Base-by-base conservation (phyloP, 441 rosid species). In the Arabidopsis lyrata region DNA sequence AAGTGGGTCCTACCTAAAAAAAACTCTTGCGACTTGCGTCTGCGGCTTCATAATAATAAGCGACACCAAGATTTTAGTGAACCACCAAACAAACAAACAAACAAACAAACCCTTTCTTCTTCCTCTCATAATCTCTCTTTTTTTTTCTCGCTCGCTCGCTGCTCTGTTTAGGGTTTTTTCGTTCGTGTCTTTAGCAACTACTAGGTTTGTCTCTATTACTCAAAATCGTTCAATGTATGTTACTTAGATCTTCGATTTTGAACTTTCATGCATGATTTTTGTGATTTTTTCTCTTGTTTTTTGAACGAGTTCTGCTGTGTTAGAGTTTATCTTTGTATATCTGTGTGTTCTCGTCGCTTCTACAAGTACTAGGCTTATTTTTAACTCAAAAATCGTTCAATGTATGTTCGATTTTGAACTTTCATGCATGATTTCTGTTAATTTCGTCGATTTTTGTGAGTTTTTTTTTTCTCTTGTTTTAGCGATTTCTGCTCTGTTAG, bases 201-300 rank as follows among this genome's bases (percentile, higher is more conserved):
- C 34, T 22, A 48, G 68, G 75, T 71, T 5, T 20, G 16, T 10
- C 14, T 69, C 5, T 48, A 7, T 12, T 27, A 16, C 31, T 5
- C 3, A 14, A 41, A 60, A 14, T 72, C 54, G 27, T 31, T 18
- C 47, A 61, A 50, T 39, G 68, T 53, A 1, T 61, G 18, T 6
- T 55, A 4, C 18, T 48, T 24, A 6, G 42, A 56, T 4, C 54
- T 66, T 41, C 1, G 41, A 5, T 52, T 66, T 24, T 9, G 3
- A 3, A 5, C 6, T 66, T 3, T 39, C 59, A 38, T 60, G 75
- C 75, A 70, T 16, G 24, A 5, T 52, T 22, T 22, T n/a, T 36
- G 24, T 52, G 15, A 6, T 41, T 45, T n/a, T 35, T 31, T 63
- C 5, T 24, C 5, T 20, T 41, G 42, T 34, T 57, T 57, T 16